phyloP scores from a whole-genome alignment of 345 rosid species.

The Leavenworthia alabamica region DNA sequence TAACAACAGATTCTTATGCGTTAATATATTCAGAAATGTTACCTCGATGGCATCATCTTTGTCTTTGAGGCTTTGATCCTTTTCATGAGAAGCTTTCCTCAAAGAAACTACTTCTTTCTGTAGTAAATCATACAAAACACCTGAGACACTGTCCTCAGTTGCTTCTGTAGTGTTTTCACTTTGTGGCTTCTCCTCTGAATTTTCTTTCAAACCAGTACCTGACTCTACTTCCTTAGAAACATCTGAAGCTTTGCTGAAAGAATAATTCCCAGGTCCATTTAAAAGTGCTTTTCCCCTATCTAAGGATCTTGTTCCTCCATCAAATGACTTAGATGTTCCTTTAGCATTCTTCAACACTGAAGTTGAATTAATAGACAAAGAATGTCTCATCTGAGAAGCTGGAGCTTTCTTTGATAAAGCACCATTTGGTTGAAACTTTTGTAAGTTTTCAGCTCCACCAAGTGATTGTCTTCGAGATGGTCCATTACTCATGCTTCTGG shows the following conservation, averaged over 20 bases:
- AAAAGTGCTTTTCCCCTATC: slow-evolving; percentile 66
- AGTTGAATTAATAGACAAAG: slow-evolving; percentile 49
- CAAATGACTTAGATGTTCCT: slow-evolving; percentile 97
- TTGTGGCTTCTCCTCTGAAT: slow-evolving; percentile 47
- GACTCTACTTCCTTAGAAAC: slow-evolving; percentile 51
- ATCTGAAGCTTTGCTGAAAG: slow-evolving; percentile 74
- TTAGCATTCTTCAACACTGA: slow-evolving; percentile 87
- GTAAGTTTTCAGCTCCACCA: slow-evolving; percentile 83
- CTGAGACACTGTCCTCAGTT: slow-evolving; percentile 66
- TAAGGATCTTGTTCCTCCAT: slow-evolving; percentile 93
- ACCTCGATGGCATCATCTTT: slow-evolving; percentile 99
- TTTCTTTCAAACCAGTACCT: slow-evolving; percentile 28
- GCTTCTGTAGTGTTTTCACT: slow-evolving; percentile 27
- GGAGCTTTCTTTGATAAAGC: slow-evolving; percentile 66
- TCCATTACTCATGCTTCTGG: slow-evolving; percentile 76
- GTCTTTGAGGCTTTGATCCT: slow-evolving; percentile 97
- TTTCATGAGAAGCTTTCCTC: slow-evolving; percentile 90
- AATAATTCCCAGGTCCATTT: slow-evolving; percentile 61
- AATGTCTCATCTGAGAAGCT: slow-evolving; percentile 44
- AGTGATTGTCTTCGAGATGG: slow-evolving; percentile 92
- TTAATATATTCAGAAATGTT: slow-evolving; percentile 19
- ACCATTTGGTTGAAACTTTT: slow-evolving; percentile 69
- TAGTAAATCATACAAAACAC: slow-evolving; percentile 75
- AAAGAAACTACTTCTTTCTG: slow-evolving; percentile 85
- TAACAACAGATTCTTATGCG: background rate